Evolutionary conservation across 768 basidiomycete genomes (phyloP).

Genomic region (Tylopilus subfusipes): DNA sequence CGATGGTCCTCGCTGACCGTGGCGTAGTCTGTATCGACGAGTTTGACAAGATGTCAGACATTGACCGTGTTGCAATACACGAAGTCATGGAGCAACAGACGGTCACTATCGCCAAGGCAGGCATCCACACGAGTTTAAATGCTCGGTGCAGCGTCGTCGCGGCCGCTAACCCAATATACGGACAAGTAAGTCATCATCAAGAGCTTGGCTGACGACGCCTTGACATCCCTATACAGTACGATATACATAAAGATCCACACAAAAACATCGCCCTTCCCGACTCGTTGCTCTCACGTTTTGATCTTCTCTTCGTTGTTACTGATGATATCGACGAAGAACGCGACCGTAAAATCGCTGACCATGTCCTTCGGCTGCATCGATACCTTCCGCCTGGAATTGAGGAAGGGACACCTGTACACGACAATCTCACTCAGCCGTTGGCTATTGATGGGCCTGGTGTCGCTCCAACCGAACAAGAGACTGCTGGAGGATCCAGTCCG

Average conservation of each 20-base stretch:
- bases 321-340: constrained; percentile 96
- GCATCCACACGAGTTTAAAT: constrained; percentile 97
- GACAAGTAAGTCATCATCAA: constrained; percentile 58
- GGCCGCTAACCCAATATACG: constrained; percentile 98
- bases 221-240: constrained; percentile 61
- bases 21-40: constrained; percentile 99
- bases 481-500: constrained; percentile 51
- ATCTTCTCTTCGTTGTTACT: constrained; percentile 95
- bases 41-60: constrained; percentile 99
- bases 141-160: constrained; percentile 97
- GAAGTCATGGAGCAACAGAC: constrained; percentile 99
- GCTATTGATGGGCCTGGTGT: constrained; percentile 74
- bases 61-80: constrained; percentile 98
- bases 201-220: neutral
- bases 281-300: constrained; percentile 97
- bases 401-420: constrained; percentile 88
- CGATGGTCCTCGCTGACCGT: constrained; percentile 98
- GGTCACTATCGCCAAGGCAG: constrained; percentile 98
- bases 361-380: constrained; percentile 95
- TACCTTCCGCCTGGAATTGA: constrained; percentile 96
- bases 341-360: constrained; percentile 94
- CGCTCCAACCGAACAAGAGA: constrained; percentile 36
- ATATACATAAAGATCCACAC: constrained; percentile 99
- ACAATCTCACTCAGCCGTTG: constrained; percentile 84
- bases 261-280: constrained; percentile 98